Base-by-base conservation (phyloP, 2,329 filamentous ascomycete species). In the Claviceps quebecensis region DNA sequence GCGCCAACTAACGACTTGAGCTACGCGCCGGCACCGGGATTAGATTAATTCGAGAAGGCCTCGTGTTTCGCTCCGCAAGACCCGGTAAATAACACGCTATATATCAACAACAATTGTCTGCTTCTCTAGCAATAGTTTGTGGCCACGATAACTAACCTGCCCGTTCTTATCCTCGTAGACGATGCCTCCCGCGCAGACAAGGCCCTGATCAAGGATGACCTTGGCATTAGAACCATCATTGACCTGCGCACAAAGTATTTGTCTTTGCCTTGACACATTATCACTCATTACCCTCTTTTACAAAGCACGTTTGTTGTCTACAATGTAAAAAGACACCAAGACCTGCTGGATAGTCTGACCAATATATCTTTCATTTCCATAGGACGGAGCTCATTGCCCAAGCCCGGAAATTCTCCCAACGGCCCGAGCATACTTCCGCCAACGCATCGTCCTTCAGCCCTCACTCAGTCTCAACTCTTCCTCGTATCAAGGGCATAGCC, bases 381-480 rank as follows among this genome's bases (percentile, higher is more conserved):
- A 86, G 83, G 57, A 87, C 86, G 22, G 87, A 91, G 65, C 84
- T 87, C 60, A 72, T 80, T 55, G 78, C 81, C 61, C 82, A 84
- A 60, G 75, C 78, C 13, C 72, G 79, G 53, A 87, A 84, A 63
- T 76, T 76, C 34, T 64, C 74, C 48, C 68, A 71, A 5, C 71
- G 73, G 8, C 9, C 22, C 37, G 7, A 40, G 54, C 62, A 72
- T 47, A 64, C 67, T 48, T 59, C 66, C 7, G 72, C 73, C 2
- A 68, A 71, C 14, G 43, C 57, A 41, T 58, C 38, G 23, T 56
- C 29, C 70, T 80, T 58, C 48, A 63, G 72, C 19, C 69, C 73
- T 4, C 67, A 76, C 36, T 70, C 76, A 23, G 72, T 78, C 36
- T 70, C 76, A 23, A 72, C 78, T 57, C 72, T 80, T 0, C 61